phyloP scores from a whole-genome alignment of 2,329 filamentous ascomycete genomes.

The Botrytis pseudocinerea region DNA sequence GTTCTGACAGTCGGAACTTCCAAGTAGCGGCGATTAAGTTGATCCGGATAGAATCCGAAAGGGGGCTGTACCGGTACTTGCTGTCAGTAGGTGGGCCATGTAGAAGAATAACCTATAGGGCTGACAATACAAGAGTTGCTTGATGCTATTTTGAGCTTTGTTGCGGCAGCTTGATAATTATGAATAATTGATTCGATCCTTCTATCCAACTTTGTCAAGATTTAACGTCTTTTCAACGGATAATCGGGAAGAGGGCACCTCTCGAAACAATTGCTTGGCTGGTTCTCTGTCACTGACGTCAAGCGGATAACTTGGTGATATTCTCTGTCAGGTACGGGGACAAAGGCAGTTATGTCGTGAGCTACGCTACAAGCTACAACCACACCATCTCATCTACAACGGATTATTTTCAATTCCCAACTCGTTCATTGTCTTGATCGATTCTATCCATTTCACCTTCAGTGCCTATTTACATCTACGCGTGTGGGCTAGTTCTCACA shows the following conservation, averaged over 20 bases:
- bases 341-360: not conserved
- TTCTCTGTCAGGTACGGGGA: not conserved
- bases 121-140: not conserved
- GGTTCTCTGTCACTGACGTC: slow-evolving; percentile 8
- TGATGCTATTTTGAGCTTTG: not conserved
- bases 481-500: not conserved
- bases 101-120: not conserved
- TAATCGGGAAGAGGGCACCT: not conserved
- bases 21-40: not conserved
- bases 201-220: not conserved
- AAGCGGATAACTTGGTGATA: slow-evolving; percentile 10
- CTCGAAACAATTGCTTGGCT: not conserved
- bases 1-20: not conserved
- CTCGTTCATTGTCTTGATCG: not conserved
- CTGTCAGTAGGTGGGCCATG: not conserved
- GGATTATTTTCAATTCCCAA: not conserved
- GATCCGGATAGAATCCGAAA: not conserved
- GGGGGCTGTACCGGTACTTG: not conserved
- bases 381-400: not conserved
- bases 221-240: not conserved
- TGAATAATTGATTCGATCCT: not conserved
- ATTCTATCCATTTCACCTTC: not conserved
- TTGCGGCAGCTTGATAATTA: not conserved
- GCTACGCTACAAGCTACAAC: not conserved
- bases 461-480: not conserved